Percentiles rank a stretch among this genome's conserved stretches.
Evolutionary conservation across 176 grass and related monocot genomes (phyloP).

Genomic region (barley (Hordeum vulgare)): DNA sequence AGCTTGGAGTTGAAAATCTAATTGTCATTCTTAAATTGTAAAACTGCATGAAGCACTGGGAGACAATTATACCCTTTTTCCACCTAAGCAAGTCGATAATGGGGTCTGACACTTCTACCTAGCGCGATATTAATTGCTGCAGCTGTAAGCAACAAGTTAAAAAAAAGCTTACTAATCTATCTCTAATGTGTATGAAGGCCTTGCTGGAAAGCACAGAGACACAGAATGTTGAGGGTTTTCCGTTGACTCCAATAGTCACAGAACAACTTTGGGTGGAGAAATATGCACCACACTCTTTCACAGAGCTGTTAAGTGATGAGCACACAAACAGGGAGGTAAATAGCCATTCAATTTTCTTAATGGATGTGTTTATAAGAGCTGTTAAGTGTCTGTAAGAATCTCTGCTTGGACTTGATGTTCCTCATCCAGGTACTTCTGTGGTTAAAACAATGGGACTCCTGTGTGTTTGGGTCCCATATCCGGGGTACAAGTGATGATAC

Average conservation of each 20-base stretch:
- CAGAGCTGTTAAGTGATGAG: conserved; percentile 88
- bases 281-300: conserved; percentile 83
- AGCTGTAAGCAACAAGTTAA: background rate
- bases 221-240: conserved; percentile 20
- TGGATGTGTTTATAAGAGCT: background rate
- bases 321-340: conserved; percentile 89
- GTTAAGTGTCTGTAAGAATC: conserved; percentile 1
- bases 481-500: conserved; percentile 71
- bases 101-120: background rate
- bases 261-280: conserved; percentile 97
- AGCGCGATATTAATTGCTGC: background rate
- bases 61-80: background rate
- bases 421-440: conserved; percentile 73
- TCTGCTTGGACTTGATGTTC: conserved; percentile 1
- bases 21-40: background rate
- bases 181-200: conserved; percentile 45
- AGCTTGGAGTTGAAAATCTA: background rate
- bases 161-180: conserved; percentile 4
- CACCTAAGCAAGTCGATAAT: background rate
- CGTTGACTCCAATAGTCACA: conserved; percentile 30
- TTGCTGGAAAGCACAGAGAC: conserved; percentile 58
- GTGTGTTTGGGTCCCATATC: conserved; percentile 87
- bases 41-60: background rate
- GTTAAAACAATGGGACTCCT: conserved; percentile 96
- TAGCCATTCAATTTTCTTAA: conserved; percentile 11